phyloP scores from a whole-genome alignment of 768 basidiomycete genomes.

The Kwoniella shandongensis region DNA sequence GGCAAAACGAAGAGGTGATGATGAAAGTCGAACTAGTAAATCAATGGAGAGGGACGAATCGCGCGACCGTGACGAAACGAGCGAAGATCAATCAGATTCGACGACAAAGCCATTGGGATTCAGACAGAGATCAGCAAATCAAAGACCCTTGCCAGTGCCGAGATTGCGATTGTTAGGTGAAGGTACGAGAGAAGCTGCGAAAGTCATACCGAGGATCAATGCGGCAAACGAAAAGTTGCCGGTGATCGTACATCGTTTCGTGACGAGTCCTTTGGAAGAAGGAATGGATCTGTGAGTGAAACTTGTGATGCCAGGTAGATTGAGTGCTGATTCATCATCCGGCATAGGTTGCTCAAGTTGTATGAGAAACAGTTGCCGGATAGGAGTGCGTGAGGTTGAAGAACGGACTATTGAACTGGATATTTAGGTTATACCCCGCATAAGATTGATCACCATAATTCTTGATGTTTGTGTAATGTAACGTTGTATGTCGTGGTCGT shows the following conservation, averaged over 20 bases:
- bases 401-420: too few relatives aligned
- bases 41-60: not conserved
- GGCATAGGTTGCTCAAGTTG: slow-evolving; percentile 37
- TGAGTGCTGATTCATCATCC: slow-evolving; percentile 5
- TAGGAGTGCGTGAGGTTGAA: not conserved
- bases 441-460: too few relatives aligned
- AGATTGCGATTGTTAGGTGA: slow-evolving; percentile 41
- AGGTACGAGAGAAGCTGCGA: slow-evolving; percentile 34
- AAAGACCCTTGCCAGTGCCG: slow-evolving; percentile 28
- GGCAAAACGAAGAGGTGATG: slow-evolving; percentile 16
- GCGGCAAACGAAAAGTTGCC: slow-evolving; percentile 32
- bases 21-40: slow-evolving; percentile 3
- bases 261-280: slow-evolving; percentile 42
- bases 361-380: slow-evolving; percentile 49
- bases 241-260: slow-evolving; percentile 43
- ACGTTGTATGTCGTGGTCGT: too few relatives aligned
- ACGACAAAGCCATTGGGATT: slow-evolving; percentile 1
- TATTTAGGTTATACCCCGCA: too few relatives aligned
- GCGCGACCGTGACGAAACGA: too few relatives aligned
- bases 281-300: slow-evolving; percentile 52
- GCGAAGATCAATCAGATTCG: not conserved
- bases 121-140: slow-evolving; percentile 13
- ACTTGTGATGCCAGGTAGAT: not conserved
- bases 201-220: slow-evolving; percentile 34
- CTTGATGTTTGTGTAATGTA: too few relatives aligned